Conservation (phyloP, 108 stramenopile species). For the Cyclotella baltica region DNA sequence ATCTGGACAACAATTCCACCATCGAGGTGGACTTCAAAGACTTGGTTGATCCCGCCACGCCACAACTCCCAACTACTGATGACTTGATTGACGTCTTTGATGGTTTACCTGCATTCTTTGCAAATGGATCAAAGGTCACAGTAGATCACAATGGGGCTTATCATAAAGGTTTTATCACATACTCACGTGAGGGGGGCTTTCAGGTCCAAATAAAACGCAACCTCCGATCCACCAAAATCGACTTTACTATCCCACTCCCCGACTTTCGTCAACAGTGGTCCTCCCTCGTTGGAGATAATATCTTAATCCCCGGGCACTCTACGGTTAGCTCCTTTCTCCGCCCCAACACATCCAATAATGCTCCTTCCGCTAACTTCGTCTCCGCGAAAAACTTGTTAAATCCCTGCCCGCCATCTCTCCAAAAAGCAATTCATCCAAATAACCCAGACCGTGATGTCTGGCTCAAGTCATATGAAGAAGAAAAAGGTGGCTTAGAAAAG, state of each 20-base stretch:
- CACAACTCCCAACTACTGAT: not conserved
- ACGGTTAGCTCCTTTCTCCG: conserved; percentile 6
- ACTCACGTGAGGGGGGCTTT: not conserved
- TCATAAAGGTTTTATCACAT: conserved; percentile 12
- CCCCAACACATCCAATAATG: not conserved
- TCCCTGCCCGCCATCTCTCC: conserved; percentile 16
- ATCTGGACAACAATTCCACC: conserved; percentile 2
- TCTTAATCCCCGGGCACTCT: not conserved
- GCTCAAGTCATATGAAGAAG: conserved; percentile 9
- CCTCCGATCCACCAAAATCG: not conserved
- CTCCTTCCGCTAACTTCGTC: conserved; percentile 4
- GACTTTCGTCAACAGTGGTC: conserved; percentile 13
- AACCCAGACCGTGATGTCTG: conserved; percentile 21
- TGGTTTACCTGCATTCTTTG: not conserved
- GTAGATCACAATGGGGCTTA: conserved; percentile 10
- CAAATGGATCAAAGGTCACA: not conserved
- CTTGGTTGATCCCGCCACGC: not conserved
- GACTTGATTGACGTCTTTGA: not conserved
- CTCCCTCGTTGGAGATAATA: not conserved
- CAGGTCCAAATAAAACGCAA: not conserved
- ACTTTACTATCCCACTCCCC: conserved; percentile 9
- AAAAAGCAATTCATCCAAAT: conserved; percentile 10
- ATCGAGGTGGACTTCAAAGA: not conserved
- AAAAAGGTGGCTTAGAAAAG: conserved; percentile 9
- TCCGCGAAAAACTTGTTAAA: conserved; percentile 8